phyloP scores from a whole-genome alignment of 116 monocot genomes.

The Iris pallida region DNA sequence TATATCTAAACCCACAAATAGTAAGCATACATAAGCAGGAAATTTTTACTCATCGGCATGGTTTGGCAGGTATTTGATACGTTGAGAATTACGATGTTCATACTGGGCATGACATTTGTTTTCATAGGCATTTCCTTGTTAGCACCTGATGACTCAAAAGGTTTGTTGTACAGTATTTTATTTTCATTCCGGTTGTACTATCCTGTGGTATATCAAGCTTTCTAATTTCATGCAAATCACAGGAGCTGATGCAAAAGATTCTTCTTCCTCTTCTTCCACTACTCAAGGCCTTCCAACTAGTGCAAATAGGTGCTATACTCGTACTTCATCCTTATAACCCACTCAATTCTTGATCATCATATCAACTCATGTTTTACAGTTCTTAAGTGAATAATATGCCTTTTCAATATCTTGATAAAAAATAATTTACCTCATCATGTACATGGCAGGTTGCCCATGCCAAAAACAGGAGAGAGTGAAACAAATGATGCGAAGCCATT shows the following conservation, averaged over 20 bases:
- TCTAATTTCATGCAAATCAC: slow-evolving; percentile 15
- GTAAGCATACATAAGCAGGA: neutral
- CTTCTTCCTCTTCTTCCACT: slow-evolving; percentile 36
- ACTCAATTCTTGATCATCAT: neutral
- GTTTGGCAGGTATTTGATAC: slow-evolving; percentile 69
- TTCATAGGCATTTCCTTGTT: slow-evolving; percentile 88
- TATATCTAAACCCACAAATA: neutral
- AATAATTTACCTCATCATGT: too few relatives aligned
- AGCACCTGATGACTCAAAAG: slow-evolving; percentile 88
- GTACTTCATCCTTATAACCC: too few relatives aligned
- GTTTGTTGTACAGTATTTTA: slow-evolving; percentile 19
- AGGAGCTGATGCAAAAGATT: slow-evolving; percentile 45
- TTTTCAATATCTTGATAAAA: too few relatives aligned
- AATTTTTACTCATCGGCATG: neutral
- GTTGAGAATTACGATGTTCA: slow-evolving; percentile 74
- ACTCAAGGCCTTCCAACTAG: slow-evolving; percentile 35
- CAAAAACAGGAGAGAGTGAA: slow-evolving; percentile 37
- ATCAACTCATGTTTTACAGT: too few relatives aligned
- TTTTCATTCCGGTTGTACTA: neutral
- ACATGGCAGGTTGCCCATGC: slow-evolving; percentile 38
- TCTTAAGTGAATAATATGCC: too few relatives aligned
- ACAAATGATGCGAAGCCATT: slow-evolving; percentile 34
- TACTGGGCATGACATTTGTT: slow-evolving; percentile 78
- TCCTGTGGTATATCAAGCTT: neutral
- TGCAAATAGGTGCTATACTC: slow-evolving; percentile 42